A percentile compares a stretch with the other conserved stretches of the same genome.
Conservation (phyloP, 83 land plant genomes). For the Larix sibirica region DNA sequence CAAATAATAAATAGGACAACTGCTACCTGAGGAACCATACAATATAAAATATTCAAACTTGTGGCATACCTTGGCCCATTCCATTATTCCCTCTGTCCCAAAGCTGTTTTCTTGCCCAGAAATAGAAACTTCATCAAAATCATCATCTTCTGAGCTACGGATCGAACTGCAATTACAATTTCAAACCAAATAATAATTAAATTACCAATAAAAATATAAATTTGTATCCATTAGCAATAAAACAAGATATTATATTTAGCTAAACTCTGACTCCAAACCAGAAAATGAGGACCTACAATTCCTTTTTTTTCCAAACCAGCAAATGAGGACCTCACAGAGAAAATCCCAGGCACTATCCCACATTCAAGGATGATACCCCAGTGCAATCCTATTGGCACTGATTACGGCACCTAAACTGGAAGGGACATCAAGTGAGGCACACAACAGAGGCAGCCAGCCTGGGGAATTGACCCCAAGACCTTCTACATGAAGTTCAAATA, state of each 20-base stretch:
- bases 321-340: too few relatives aligned
- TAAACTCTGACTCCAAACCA: background rate
- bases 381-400: too few relatives aligned
- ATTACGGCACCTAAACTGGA: too few relatives aligned
- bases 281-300: background rate
- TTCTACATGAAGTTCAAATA: too few relatives aligned
- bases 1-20: too few relatives aligned
- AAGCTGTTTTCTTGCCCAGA: constrained; percentile 42
- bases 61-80: constrained; percentile 82
- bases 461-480: too few relatives aligned
- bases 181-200: background rate
- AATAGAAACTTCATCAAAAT: constrained; percentile 44
- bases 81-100: constrained; percentile 59
- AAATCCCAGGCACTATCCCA: too few relatives aligned
- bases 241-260: background rate
- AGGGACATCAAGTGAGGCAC: too few relatives aligned
- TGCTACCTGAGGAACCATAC: too few relatives aligned
- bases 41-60: too few relatives aligned
- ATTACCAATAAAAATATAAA: background rate
- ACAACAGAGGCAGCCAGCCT: too few relatives aligned
- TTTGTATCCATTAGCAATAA: background rate
- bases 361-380: too few relatives aligned
- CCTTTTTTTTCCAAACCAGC: background rate
- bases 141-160: constrained; percentile 87
- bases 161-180: constrained; percentile 55